Evolutionary conservation across 2,329 filamentous ascomycete species (phyloP), one percentile per base, ranked within the genome.

Genomic region (Dactylonectria estremocensis): DNA sequence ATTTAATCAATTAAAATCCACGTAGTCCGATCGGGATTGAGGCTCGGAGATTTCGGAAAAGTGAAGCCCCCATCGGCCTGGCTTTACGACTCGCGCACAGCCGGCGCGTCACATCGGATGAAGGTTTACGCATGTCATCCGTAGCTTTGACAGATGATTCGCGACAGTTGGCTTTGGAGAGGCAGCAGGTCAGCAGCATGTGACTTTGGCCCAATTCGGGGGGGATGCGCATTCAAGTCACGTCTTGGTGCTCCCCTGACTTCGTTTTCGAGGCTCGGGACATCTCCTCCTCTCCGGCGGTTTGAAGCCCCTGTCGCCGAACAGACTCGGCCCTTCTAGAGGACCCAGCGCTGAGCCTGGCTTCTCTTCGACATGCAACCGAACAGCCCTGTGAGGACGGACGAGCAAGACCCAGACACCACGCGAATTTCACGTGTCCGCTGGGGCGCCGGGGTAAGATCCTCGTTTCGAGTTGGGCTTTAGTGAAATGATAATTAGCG

Each of bases 341-440:
- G 28, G 50, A 18, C 35, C 22, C 53, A 33, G 43, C 33, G 24
- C 13, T 49, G 10, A 46, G n/a, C 53, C 18, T 64, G 54, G 50
- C 54, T 53, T 58, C 24, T 18, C 37, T 24, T 35, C 40, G 46
- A 56, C 52, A 43, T 37, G 60, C 28, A 55, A 46, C 22, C 22
- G 3, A 28, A 28, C 33, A 43, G 61, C 54, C 54, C 48, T 59
- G 49, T 55, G 55, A 40, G 22, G 20, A 20, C 13, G 20, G 22
- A 18, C 13, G 16, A n/a, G n/a, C n/a, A 33, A 11, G 43, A 56
- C 28, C 60, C 48, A 52, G 20, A 48, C 46, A 64, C 63, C 56
- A 66, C 52, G 63, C 57, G 63, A 20, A 22, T 53, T 61, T 61
- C 63, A 66, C 63, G 63, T 66, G 63, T 61, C 7, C 45, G 56